Evolutionary conservation across 306 rosid species (phyloP).

Genomic region (Aeschynomene evenia): DNA sequence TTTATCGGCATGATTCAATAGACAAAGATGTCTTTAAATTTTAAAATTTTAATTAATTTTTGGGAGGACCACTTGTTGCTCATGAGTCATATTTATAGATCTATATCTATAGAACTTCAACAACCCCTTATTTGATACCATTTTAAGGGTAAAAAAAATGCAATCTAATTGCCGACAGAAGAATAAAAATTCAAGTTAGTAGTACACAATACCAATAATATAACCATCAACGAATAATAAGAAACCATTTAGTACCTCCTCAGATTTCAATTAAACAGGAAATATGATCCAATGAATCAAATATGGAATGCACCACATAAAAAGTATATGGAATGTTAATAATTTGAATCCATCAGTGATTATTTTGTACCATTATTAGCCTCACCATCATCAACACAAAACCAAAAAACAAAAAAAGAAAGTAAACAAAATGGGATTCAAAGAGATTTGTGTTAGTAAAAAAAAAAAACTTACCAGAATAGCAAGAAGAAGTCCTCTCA

Average conservation of each 20-base stretch:
- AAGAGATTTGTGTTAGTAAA: too few species aligned
- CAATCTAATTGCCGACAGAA: neutral
- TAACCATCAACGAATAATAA: neutral
- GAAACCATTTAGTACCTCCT: neutral
- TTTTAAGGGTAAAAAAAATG: neutral
- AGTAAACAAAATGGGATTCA: too few species aligned
- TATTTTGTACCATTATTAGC: too few species aligned
- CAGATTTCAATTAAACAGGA: too few species aligned
- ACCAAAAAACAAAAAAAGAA: too few species aligned
- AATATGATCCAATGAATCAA: too few species aligned
- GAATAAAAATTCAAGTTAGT: neutral
- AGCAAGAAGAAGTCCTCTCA: too few species aligned
- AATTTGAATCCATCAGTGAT: too few species aligned
- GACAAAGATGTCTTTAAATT: neutral
- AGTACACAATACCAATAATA: neutral
- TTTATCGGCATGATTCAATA: neutral
- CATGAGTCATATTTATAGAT: conserved; percentile 16
- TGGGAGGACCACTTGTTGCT: conserved; percentile 6
- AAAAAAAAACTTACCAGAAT: too few species aligned
- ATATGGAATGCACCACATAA: too few species aligned
- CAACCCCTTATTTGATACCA: neutral
- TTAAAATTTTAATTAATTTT: neutral
- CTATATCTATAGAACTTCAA: conserved; percentile 16
- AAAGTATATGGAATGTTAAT: too few species aligned
- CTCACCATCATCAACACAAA: too few species aligned